Evolutionary conservation across 805 yeast species (phyloP).

Genomic region (Yamadazyma laniorum): DNA sequence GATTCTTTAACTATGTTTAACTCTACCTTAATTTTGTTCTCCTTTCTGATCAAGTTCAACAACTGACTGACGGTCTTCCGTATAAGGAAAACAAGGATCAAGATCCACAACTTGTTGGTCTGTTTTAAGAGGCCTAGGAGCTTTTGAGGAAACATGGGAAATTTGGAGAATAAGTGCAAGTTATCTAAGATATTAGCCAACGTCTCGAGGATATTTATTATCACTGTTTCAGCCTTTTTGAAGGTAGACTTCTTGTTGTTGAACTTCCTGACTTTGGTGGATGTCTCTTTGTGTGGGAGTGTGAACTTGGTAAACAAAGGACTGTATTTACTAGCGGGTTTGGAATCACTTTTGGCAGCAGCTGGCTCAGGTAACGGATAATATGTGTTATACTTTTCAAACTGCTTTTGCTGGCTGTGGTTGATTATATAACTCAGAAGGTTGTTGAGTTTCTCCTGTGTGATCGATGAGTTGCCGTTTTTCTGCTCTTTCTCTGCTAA

Average conservation of each 20-base stretch:
- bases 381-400: conserved; percentile 12
- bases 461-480: conserved; percentile 37
- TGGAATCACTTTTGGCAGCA: background rate
- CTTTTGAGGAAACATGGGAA: conserved; percentile 43
- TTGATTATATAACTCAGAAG: conserved; percentile 26
- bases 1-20: conserved; percentile 27
- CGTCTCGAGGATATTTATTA: conserved; percentile 33
- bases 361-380: conserved; percentile 20
- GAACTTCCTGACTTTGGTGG: conserved; percentile 5
- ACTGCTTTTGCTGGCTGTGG: conserved; percentile 11
- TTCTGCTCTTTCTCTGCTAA: conserved; percentile 38
- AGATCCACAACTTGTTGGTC: conserved; percentile 44
- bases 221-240: conserved; percentile 27
- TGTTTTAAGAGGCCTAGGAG: conserved; percentile 33
- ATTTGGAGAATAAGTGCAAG: conserved; percentile 38
- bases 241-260: conserved; percentile 22
- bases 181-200: conserved; percentile 41
- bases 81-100: conserved; percentile 39
- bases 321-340: conserved; percentile 18
- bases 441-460: conserved; percentile 35
- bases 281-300: conserved; percentile 15
- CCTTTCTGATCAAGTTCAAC: conserved; percentile 38
- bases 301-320: conserved; percentile 33
- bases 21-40: conserved; percentile 37
- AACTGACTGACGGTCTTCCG: conserved; percentile 43